These are phyloP conservation scores for Ceratobasidium sp. DNA, from an alignment of 1,284 basidiomycete species.

Conservation along the genomic window DNA sequence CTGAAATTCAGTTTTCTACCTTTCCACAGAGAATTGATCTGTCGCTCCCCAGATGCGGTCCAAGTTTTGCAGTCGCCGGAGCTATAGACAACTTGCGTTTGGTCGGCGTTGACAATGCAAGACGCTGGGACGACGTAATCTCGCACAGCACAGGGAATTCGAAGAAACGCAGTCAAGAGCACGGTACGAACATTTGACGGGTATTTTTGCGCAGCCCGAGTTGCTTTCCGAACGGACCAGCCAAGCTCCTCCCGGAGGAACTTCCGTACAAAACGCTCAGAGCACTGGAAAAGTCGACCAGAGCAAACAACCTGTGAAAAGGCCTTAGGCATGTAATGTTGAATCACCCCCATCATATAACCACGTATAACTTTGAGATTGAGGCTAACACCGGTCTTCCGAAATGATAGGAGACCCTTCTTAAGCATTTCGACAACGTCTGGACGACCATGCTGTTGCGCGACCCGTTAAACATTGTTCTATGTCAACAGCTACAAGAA, in stretches of 20 bases:
- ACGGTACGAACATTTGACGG: background rate
- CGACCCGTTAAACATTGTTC: background rate
- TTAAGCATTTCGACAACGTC: background rate
- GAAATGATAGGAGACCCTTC: background rate
- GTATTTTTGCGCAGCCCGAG: slow-evolving; percentile 22
- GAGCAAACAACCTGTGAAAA: background rate
- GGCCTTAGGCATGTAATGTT: background rate
- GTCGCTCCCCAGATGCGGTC: too few relatives aligned
- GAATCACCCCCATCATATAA: slow-evolving; percentile 21
- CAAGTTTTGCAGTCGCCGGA: background rate
- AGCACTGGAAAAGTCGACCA: slow-evolving; percentile 13
- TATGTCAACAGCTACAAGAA: too few relatives aligned
- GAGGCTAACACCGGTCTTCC: background rate
- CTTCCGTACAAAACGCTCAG: background rate
- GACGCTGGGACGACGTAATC: background rate
- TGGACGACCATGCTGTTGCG: background rate
- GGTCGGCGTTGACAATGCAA: slow-evolving; percentile 29
- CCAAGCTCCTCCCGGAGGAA: slow-evolving; percentile 2
- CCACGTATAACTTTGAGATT: background rate
- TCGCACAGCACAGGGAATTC: background rate
- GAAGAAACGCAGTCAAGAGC: slow-evolving; percentile 3
- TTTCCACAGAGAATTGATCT: background rate
- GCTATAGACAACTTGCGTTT: slow-evolving; percentile 18
- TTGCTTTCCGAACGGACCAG: slow-evolving; percentile 17
- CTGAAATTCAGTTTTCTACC: too few relatives aligned